Base-by-base conservation (phyloP, 2,329 filamentous ascomycete genomes). In the Arthroderma sp. region DNA sequence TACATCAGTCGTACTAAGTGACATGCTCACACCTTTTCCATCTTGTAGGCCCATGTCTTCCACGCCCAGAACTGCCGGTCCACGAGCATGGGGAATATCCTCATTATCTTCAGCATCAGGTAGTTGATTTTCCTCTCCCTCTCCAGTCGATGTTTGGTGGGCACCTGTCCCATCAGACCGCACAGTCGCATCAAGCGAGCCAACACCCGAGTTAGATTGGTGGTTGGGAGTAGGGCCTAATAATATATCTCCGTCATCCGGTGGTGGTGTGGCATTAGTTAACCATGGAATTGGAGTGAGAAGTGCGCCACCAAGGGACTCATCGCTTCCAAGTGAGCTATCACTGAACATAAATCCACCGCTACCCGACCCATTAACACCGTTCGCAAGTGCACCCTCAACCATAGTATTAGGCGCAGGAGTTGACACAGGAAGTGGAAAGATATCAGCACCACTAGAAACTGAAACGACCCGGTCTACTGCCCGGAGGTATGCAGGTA, bases 251-350 rank as follows among this genome's bases (percentile, higher is more conserved):
- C 50, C 55, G 32, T 57, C 55, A 7, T 50, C 45, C 5, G 49
- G 45, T 5, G 37, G 33, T 5, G 30, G 30, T 22, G 30, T 32
- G n/a, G 38, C 33, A 53, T 63, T 61, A 47, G 57, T 71, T 42
- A 96, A 68, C 91, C 91, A 98, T 0, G 88, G 85, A 46, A 98
- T 96, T 0, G 89, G 91, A 1, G 89, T 96, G 41, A 98, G 71
- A 11, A 95, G 71, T 0, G 91, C 91, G 5, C 91, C 91, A 22
- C 89, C 89, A 1, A 96, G 69, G 8, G 82, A 83, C 60, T 95
- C 89, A 55, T 96, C 89, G 40, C 83, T 86, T 1, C 86, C 88
- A 5, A 89, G 68, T 4, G 55, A 54, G 43, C 58, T 55, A 30
- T 63, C 58, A 15, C 56, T 53, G 9, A 64, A 56, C 36, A 61